Percentiles rank a stretch among this genome's conserved stretches.
These are phyloP conservation scores for Ophiocordyceps polyrhachis-furcata DNA, from an alignment of 2,329 filamentous ascomycete genomes.

Conservation along the genomic window DNA sequence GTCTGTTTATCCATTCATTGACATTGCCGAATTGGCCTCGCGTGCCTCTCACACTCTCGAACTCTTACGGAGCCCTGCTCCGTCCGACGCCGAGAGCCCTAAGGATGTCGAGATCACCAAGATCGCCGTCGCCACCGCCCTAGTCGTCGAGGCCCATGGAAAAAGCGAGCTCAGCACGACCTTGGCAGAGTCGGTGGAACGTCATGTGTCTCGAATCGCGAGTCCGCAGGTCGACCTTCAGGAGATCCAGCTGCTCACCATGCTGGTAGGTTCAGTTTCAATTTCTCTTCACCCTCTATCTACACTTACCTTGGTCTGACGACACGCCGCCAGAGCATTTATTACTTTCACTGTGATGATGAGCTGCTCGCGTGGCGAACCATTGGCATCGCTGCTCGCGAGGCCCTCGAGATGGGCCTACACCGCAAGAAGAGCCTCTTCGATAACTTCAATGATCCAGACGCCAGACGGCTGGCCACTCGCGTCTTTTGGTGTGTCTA, in stretches of 20 bases:
- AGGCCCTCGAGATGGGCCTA: conserved; percentile 27
- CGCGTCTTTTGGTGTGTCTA: conserved; percentile 32
- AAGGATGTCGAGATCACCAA: conserved; percentile 16
- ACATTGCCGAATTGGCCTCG: conserved; percentile 10
- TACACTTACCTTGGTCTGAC: not conserved
- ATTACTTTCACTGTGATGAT: conserved; percentile 26
- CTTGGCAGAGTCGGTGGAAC: conserved; percentile 13
- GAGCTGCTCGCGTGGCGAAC: conserved; percentile 29
- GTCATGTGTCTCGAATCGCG: conserved; percentile 9
- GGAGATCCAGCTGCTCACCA: conserved; percentile 14
- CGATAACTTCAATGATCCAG: conserved; percentile 16
- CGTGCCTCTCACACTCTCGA: conserved; percentile 10
- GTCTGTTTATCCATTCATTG: conserved; percentile 16
- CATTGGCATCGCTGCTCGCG: conserved; percentile 25
- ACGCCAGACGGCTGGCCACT: conserved; percentile 13
- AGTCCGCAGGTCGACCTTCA: conserved; percentile 13
- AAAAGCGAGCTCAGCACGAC: conserved; percentile 10
- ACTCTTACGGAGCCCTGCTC: conserved; percentile 4
- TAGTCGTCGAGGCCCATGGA: conserved; percentile 14
- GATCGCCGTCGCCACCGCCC: conserved; percentile 14
- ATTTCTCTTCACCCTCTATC: not conserved
- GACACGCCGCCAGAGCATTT: conserved; percentile 15
- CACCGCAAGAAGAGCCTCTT: conserved; percentile 24
- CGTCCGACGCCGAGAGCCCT: not conserved
- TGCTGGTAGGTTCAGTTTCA: conserved; percentile 8